Base-by-base conservation (phyloP, 495 filamentous ascomycete species). In the Parathielavia hyrcaniae region DNA sequence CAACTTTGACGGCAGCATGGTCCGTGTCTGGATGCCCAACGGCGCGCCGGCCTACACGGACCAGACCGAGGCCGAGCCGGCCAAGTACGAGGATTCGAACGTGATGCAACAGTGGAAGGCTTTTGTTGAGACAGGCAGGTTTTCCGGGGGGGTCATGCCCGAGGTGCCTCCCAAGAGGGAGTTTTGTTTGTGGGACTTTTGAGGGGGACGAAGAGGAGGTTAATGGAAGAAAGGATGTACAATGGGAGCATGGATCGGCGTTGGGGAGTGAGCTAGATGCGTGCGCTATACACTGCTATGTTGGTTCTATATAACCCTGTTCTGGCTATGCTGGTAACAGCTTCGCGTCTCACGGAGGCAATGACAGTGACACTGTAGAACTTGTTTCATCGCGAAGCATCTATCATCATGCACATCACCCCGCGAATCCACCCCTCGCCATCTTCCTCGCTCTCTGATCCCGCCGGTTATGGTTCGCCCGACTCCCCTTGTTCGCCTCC, bases 371-470 rank as follows among this genome's bases (percentile, higher is more conserved):
- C 6, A 6, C 26, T 30, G 26, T 30, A n/a, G 26, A 30, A 30
- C 26, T 2, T 6, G 2, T 2, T 6, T 3, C 26, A 30, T 30
- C 26, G 26, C 26, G 2, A 6, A 6, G 26, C 26, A 30, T 30
- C 26, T 30, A 30, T 30, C n/a, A 6, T 30, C 6, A 30, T 3
- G 26, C 26, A 30, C 26, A 6, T 53, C 34, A 43, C 3, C 38
- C 51, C 11, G 51, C 39, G 50, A 57, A 57, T 19, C 55, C 55
- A 7, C 55, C 81, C 39, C 84, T 78, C 19, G 82, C 84, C 78
- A 92, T 88, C 76, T 93, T 93, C 70, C 76, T 87, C 51, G 88
- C 86, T 39, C 86, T 73, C 66, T 87, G 84, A 57, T 91, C 83
- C 59, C 86, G 80, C 50, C 86, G 81, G 59, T 78, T 81, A 63